Evolutionary conservation across 352 stramenopile species (phyloP), one percentile per base, ranked within the genome.

Genomic region (Aphanomyces stellatus): DNA sequence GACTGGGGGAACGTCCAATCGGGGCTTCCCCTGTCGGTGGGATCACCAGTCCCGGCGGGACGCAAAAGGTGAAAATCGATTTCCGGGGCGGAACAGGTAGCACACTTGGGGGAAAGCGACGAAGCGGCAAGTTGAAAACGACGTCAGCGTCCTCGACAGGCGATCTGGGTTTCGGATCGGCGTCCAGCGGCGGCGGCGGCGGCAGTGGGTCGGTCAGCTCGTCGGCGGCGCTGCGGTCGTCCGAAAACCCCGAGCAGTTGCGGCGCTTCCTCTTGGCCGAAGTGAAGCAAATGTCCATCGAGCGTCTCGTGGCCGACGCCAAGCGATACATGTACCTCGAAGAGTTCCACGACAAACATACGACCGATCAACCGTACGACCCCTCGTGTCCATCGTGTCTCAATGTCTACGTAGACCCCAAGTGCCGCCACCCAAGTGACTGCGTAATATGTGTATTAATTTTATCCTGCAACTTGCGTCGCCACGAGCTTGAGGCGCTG

Each of bases 301-400:
- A 89, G 53, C 78, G 82, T 34, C 78, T 93, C 27, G 81, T 93
- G n/a, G 71, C 78, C 25, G 79, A 91, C 53, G 81, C 81, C 46
- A 85, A 88, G 65, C 82, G 83, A 19, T 77, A 91, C 55, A 74
- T 84, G 51, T 89, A 82, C 63, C 71, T 93, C 49, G 85, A 91
- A 68, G 73, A 80, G 27, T 72, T 85, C 28, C 65, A 73, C 24
- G 31, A 40, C 24, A 61, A 65, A 51, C 57, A 59, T 28, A 65
- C 57, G n/a, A 33, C 34, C 57, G 35, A 28, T n/a, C n/a, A n/a
- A 51, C 19, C 30, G 30, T 65, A 65, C 25, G 57, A 15, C 3
- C 8, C 11, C n/a, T 46, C 11, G 13, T 46, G 37, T 43, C 37
- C 13, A n/a, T 46, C 37, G 13, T 46, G 11, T 46, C 19, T 22